Base-by-base conservation (phyloP, 1,284 basidiomycete species). In the Vanrija humicola region DNA sequence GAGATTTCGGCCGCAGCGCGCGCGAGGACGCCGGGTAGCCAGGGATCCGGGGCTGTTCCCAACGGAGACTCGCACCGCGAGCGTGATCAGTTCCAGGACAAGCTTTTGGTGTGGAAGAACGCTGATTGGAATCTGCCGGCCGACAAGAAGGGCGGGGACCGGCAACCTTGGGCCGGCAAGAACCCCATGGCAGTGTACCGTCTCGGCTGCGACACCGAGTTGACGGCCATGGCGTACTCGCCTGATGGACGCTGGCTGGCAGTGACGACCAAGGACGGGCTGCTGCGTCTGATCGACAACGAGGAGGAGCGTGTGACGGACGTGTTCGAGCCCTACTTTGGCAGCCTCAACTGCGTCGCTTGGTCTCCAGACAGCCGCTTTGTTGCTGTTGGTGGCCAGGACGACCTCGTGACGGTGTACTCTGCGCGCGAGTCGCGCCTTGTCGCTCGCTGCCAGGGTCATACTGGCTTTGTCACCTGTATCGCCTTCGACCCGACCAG, bases 311-410 rank as follows among this genome's bases (percentile, higher is more conserved):
- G 87, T 89, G 82, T 95, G 25, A 83, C 90, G 28, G 91, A 96
- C 69, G 90, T 88, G 59, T 96, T 90, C 68, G 84, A 89, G 3
- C 89, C 90, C 8, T 97, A 97, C 74, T 97, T 95, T 69, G 93
- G 92, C 15, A 83, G 89, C 1, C 73, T 98, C 28, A 91, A 86
- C 8, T 93, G 88, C 64, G 70, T 73, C 1, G 85, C 89, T 0
- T 98, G 94, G 93, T 94, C 91, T 9, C 92, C 93, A 1, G 94
- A 98, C 73, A 90, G 90, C 19, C 85, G 91, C 42, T 94, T 96
- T 68, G 86, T 98, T 34, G 77, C 96, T 52, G 90, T 90, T 0
- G 88, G 88, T n/a, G 88, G 88, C 0, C 86, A 98, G 79, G 95
- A 98, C 70, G 95, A 98, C 69, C 81, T 98, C 12, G 80, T 97